Evolutionary conservation across 768 basidiomycete species (phyloP).

Genomic region (Rhizopogon rudus): DNA sequence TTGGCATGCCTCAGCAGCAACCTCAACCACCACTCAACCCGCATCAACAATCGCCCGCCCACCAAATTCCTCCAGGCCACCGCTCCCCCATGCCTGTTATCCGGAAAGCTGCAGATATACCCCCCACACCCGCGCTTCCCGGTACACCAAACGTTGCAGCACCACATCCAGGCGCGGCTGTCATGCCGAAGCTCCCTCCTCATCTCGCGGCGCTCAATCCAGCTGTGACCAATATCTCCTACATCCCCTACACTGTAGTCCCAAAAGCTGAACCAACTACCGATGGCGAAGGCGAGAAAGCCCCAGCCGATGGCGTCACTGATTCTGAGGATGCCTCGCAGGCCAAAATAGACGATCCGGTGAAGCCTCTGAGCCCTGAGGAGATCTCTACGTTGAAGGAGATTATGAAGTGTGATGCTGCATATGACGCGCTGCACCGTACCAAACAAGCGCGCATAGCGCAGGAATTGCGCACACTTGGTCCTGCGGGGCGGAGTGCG

Average conservation of each 20-base stretch:
- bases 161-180: conserved; percentile 21
- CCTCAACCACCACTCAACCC: conserved; percentile 19
- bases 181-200: conserved; percentile 27
- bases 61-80: conserved; percentile 13
- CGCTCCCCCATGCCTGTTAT: conserved; percentile 17
- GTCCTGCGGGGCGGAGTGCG: conserved; percentile 37
- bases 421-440: conserved; percentile 45
- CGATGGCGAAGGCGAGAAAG: conserved; percentile 22
- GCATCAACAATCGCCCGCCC: conserved; percentile 21
- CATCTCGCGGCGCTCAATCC: conserved; percentile 28
- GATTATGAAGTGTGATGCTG: conserved; percentile 33
- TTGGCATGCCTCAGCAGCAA: conserved; percentile 13
- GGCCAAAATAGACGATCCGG: conserved; percentile 19
- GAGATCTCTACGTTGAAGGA: conserved; percentile 30
- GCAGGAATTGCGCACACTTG: conserved; percentile 41
- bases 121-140: conserved; percentile 4
- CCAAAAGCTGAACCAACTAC: conserved; percentile 13
- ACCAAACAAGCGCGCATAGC: conserved; percentile 48
- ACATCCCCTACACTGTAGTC: conserved; percentile 18
- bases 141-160: conserved; percentile 14
- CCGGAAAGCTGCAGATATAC: conserved; percentile 17
- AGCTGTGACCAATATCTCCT: conserved; percentile 25
- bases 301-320: conserved; percentile 11
- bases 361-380: conserved; percentile 21
- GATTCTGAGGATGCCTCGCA: conserved; percentile 10